These are phyloP conservation scores for Alloteropsis semialata DNA, from an alignment of 176 grass and related monocot genomes.

Conservation along the genomic window DNA sequence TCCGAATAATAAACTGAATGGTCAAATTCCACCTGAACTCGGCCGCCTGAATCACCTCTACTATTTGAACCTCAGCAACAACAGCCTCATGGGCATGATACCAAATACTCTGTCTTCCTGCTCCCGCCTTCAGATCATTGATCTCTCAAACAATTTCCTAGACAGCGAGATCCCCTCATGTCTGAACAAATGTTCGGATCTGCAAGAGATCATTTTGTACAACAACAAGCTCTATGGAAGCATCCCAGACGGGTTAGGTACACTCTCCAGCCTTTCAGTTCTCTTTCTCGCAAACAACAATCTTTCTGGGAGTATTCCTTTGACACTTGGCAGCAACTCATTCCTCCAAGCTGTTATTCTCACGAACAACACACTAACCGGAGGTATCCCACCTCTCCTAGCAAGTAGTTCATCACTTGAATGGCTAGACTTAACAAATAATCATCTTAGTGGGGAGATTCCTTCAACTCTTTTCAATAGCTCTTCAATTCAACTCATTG, in stretches of 20 bases:
- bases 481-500: neutral
- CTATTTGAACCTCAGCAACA: conserved; percentile 40
- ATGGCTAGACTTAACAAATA: neutral
- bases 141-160: conserved; percentile 9
- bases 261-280: too few species aligned
- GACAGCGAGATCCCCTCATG: conserved; percentile 29
- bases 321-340: neutral
- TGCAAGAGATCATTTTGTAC: neutral
- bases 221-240: neutral
- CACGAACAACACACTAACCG: conserved; percentile 23
- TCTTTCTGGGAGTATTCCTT: neutral
- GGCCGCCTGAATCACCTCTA: neutral
- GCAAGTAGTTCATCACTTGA: neutral
- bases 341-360: conserved; percentile 4
- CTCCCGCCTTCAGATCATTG: conserved; percentile 24
- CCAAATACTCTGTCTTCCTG: conserved; percentile 9
- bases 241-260: conserved; percentile 12
- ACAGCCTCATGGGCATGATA: conserved; percentile 22
- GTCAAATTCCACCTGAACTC: conserved; percentile 38
- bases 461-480: conserved; percentile 3
- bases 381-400: conserved; percentile 16
- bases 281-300: too few species aligned
- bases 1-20: neutral
- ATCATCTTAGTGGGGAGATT: conserved; percentile 31
- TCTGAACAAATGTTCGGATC: conserved; percentile 3